Evolutionary conservation across 139 green algal species (phyloP).

Genomic region (Chlorella sp.): DNA sequence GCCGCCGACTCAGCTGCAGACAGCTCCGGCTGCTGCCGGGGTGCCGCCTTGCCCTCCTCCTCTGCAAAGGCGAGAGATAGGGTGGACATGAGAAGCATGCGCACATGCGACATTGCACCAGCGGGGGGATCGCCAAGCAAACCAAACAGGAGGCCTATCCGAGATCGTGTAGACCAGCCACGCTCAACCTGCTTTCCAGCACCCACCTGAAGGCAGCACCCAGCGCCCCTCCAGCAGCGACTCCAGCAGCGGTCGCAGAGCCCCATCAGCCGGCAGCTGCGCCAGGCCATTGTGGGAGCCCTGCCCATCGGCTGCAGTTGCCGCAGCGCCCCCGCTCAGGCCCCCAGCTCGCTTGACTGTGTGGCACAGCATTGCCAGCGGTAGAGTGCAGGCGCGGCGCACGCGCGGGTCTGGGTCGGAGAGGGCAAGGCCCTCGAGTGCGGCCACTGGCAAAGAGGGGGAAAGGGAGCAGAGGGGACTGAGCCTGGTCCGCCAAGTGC

Average conservation of each 20-base stretch:
- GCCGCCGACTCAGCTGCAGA: conserved; percentile 6
- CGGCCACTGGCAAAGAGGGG: background rate
- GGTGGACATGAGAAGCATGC: background rate
- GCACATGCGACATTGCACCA: background rate
- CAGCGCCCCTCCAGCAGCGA: conserved; percentile 18
- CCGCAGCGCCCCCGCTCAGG: background rate
- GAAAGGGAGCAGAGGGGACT: background rate
- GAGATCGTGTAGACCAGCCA: too few relatives aligned
- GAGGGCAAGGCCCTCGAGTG: conserved; percentile 6
- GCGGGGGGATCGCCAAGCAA: background rate
- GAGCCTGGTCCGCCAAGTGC: too few relatives aligned
- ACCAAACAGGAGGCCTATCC: background rate
- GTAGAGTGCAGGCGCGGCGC: background rate
- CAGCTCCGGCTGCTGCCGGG: conserved; percentile 1
- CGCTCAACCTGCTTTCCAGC: background rate
- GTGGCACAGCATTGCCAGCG: conserved; percentile 18
- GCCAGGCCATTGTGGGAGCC: background rate
- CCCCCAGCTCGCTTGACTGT: background rate
- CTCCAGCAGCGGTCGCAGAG: conserved; percentile 29
- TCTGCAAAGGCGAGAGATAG: background rate
- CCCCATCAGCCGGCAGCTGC: conserved; percentile 20
- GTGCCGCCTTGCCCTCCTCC: background rate
- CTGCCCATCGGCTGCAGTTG: background rate
- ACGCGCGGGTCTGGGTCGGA: background rate
- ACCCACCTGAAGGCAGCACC: background rate